Evolutionary conservation across 2,329 filamentous ascomycete species (phyloP), one percentile per base, ranked within the genome.

Genomic region (Colletotrichum euphorbiae): DNA sequence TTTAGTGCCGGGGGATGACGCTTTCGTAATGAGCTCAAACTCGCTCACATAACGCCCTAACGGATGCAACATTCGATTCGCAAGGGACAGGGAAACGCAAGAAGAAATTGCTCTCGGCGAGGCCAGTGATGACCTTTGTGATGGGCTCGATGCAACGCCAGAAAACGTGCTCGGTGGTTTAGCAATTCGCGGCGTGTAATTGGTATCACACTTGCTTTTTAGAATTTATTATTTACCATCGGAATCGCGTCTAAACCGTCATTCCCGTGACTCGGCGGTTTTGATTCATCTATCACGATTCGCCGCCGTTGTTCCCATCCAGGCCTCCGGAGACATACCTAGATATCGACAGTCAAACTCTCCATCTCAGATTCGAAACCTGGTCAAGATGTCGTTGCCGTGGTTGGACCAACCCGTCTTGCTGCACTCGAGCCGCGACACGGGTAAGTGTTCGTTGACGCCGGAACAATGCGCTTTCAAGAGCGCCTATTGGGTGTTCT

Each of bases 391-490:
- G 63, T 67, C 63, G 48, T 13, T 67, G 8, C 63, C 60, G 17
- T 83, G 81, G 80, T 77, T 83, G n/a, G 74, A 76, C 31, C 71
- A 76, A 62, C 82, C 82, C 2, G 73, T 83, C 40, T 74, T 76
- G 74, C 74, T 84, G 54, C 78, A 83, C 70, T 78, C 77, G 1
- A 78, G 73, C 42, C 75, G 80, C 6, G 74, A 75, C 8, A 74
- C 74, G 5, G 80, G 79, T 66, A 75, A 64, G 1, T 72, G 63
- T 24, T 67, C 58, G 1, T 21, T 82, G 67, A 82, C 77, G 0
- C 73, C 78, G 0, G 80, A 79, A 60, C 78, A 85, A 71, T 86
- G 84, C 70, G 77, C 76, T 12, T 86, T 79, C 69, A 81, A 83
- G 56, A 74, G 66, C 21, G 74, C 78, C n/a, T 78, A 80, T 70